These are phyloP conservation scores for Gossypium ekmanianum DNA, from an alignment of 345 rosid species.

Conservation along the genomic window DNA sequence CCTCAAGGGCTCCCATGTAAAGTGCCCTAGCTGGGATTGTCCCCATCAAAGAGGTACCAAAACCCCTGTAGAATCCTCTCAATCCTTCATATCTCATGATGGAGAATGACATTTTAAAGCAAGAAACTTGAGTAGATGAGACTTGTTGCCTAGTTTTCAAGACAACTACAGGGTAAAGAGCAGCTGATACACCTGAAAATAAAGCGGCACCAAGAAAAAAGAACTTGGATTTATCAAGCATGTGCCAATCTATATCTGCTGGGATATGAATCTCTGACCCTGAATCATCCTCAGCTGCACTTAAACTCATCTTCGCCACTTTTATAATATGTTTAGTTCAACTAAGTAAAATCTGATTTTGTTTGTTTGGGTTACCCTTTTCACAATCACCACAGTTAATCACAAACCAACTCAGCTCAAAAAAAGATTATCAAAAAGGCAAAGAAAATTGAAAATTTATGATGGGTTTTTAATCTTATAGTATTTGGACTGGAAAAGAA, in stretches of 20 bases:
- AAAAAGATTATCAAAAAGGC: neutral
- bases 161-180: conserved; percentile 79
- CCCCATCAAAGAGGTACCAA: conserved; percentile 83
- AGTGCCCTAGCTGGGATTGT: conserved; percentile 90
- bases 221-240: conserved; percentile 94
- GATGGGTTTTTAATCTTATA: neutral
- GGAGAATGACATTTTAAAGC: conserved; percentile 51
- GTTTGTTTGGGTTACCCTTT: neutral
- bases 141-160: conserved; percentile 88
- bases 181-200: conserved; percentile 90
- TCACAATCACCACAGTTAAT: neutral
- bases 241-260: conserved; percentile 90
- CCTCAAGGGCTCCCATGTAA: conserved; percentile 87
- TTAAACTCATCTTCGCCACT: conserved; percentile 80
- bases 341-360: conserved; percentile 9
- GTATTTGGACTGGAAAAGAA: neutral
- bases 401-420: conserved; percentile 4
- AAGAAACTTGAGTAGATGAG: conserved; percentile 46
- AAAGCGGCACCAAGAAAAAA: conserved; percentile 81
- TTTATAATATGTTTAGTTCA: conserved; percentile 16
- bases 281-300: conserved; percentile 72
- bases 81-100: conserved; percentile 70
- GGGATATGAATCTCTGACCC: conserved; percentile 72
- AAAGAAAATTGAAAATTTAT: neutral
- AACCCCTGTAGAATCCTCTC: conserved; percentile 76